These are phyloP conservation scores for Zea mays DNA, from an alignment of 176 grass and related monocot genomes.

Conservation along the genomic window Zm-B73-REFERENCE-NAM-5.0 NC_050099.1:245057001-245057500, in stretches of 20 bases:
- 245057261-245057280: not conserved
- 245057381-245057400: not conserved
- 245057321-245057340: constrained; percentile 15
- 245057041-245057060: not conserved
- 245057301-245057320: not conserved
- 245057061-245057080: not conserved
- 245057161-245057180: constrained; percentile 21
- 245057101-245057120: constrained; percentile 35
- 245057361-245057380: not conserved
- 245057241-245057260: too few relatives aligned
- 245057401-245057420: not conserved
- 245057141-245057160: not conserved
- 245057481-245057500: too few relatives aligned
- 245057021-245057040: constrained; percentile 15
- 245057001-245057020: constrained; percentile 14
- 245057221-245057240: too few relatives aligned
- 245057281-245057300: not conserved
- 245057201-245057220: too few relatives aligned
- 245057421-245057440: not conserved
- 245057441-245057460: not conserved
- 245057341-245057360: not conserved
- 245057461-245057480: too few relatives aligned
- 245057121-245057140: not conserved
- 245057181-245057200: not conserved
- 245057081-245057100: constrained; percentile 25